A percentile compares a stretch with the other conserved stretches of the same genome.
These are phyloP conservation scores for Aspergillus cejpii DNA, from an alignment of 2,329 filamentous ascomycete species.

Conservation along the genomic window DNA sequence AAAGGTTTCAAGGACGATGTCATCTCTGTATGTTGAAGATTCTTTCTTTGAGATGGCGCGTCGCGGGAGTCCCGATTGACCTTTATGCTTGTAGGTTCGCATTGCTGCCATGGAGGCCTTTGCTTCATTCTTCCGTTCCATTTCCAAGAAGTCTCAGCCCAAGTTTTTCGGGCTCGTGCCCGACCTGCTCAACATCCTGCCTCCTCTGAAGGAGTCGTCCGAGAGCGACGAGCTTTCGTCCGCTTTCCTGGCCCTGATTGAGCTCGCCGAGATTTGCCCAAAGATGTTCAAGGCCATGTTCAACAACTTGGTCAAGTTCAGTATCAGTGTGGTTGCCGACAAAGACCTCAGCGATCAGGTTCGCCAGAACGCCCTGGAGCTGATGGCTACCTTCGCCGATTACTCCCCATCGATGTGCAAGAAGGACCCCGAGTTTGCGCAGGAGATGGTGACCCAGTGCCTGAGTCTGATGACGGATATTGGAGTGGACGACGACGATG, in stretches of 20 bases:
- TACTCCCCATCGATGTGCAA: conserved; percentile 90
- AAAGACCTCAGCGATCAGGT: conserved; percentile 88
- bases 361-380: conserved; percentile 87
- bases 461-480: conserved; percentile 97
- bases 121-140: conserved; percentile 86
- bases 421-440: conserved; percentile 85
- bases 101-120: conserved; percentile 96
- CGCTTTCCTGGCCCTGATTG: conserved; percentile 83
- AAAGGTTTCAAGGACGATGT: conserved; percentile 88
- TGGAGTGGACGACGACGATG: conserved; percentile 88
- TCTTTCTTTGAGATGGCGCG: not conserved
- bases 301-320: conserved; percentile 85
- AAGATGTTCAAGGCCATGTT: conserved; percentile 98
- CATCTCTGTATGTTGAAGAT: conserved; percentile 55
- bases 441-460: conserved; percentile 97
- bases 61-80: conserved; percentile 12
- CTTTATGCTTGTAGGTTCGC: conserved; percentile 57
- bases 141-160: conserved; percentile 76
- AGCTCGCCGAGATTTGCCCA: conserved; percentile 85
- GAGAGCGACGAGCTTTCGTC: conserved; percentile 89
- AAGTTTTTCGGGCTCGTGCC: conserved; percentile 85
- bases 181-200: conserved; percentile 87
- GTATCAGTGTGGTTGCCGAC: conserved; percentile 86
- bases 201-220: conserved; percentile 82
- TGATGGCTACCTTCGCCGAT: conserved; percentile 97